Evolutionary conservation across 2,329 filamentous ascomycete genomes (phyloP).

Genomic region (Fusarium lyarnte): DNA sequence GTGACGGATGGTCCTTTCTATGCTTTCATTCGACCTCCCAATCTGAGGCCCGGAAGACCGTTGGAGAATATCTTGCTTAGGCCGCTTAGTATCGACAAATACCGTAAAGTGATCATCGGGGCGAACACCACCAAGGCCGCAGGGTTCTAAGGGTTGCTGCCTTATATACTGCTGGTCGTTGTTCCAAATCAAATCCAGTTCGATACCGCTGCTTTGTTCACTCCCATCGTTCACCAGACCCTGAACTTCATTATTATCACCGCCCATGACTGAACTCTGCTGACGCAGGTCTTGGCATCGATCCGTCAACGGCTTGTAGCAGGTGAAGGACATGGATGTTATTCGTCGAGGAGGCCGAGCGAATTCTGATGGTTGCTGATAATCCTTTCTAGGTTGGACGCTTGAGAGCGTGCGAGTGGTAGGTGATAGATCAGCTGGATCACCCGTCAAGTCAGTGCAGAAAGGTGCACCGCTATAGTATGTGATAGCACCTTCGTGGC

Average conservation of each 20-base stretch:
- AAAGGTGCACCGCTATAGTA: constrained; percentile 85
- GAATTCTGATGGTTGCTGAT: constrained; percentile 1
- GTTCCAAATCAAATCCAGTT: constrained; percentile 59
- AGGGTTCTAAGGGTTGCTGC: constrained; percentile 59
- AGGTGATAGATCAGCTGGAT: constrained; percentile 61
- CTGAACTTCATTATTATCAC: constrained; percentile 39
- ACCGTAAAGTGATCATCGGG: constrained; percentile 71
- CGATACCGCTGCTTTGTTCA: constrained; percentile 48
- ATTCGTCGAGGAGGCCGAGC: constrained; percentile 47
- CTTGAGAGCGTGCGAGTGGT: constrained; percentile 55
- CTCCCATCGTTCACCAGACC: constrained; percentile 47
- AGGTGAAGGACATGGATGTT: constrained; percentile 61
- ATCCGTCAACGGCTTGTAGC: constrained; percentile 61
- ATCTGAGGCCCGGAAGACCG: neutral
- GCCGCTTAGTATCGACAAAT: constrained; percentile 61
- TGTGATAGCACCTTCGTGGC: constrained; percentile 77
- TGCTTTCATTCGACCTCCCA: constrained; percentile 42
- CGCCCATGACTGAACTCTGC: constrained; percentile 38
- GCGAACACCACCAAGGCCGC: constrained; percentile 63
- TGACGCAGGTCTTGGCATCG: neutral
- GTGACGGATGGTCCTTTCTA: constrained; percentile 51
- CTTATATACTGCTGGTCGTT: constrained; percentile 50
- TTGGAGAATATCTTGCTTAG: constrained; percentile 40
- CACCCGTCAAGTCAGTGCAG: constrained; percentile 80
- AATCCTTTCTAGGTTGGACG: constrained; percentile 48